Base-by-base conservation (phyloP, 495 filamentous ascomycete species). In the Tuber calosporum region DNA sequence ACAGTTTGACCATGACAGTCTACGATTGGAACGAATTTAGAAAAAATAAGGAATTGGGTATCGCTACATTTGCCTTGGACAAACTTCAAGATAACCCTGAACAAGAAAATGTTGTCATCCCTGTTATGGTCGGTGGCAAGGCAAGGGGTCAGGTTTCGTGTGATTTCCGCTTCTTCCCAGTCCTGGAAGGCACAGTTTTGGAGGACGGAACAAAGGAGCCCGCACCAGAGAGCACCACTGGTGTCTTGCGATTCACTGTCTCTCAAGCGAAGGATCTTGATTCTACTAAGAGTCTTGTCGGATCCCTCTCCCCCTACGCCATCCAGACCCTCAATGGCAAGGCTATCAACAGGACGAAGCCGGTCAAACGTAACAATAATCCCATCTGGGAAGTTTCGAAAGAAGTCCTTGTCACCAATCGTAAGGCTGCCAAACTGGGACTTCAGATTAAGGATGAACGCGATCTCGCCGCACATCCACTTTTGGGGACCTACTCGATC, bases 221-320 rank as follows among this genome's bases (percentile, higher is more conserved):
- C 4, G 86, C 89, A 0, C 95, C 96, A 4, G 95, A 97, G 79
- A 87, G 92, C 26, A 93, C 93, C 81, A 96, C 93, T 17, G 95
- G 95, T 85, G 96, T 99, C 77, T 87, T 92, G 73, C 90, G 92
- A 42, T 96, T 97, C 82, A 96, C 92, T 1, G 87, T 99, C 58
- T 93, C 96, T 81, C 94, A 97, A 84, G 93, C 93, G 70, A 98
- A 98, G 86, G 95, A 97, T 73, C 86, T 99, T 39, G 95, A 99
- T 81, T 89, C 90, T 39, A 89, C 87, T 40, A 97, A 94, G 89
- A 95, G 92, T 80, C 83, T 98, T 74, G 87, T 97, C 74, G 95
- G 94, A 34, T 86, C 89, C 73, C 88, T 99, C 39, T 97, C 91
- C 81, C 95, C 95, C 6, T 99, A 98, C 81, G 93, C 91, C 37